These are phyloP conservation scores for Saprolegnia parasitica DNA, from an alignment of 352 stramenopile genomes.

Conservation along the genomic window DNA sequence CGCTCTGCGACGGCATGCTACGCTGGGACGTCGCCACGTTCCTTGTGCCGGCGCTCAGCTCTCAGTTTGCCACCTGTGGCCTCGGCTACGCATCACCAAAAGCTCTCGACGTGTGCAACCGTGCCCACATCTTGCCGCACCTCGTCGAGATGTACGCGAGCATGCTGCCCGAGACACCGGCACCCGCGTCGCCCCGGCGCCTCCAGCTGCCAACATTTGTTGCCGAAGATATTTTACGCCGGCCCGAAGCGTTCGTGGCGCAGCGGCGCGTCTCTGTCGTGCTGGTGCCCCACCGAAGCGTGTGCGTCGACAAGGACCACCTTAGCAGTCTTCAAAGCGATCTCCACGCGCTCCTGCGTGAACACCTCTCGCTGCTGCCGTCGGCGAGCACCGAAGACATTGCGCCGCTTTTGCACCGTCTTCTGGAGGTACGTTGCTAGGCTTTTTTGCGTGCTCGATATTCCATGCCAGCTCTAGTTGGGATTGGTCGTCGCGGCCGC, in stretches of 20 bases:
- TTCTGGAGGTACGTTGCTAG: slow-evolving; percentile 10
- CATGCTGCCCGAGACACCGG: background rate
- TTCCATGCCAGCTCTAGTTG: background rate
- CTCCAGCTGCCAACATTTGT: background rate
- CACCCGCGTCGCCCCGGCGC: background rate
- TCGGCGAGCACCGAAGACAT: background rate
- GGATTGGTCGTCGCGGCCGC: slow-evolving; percentile 3
- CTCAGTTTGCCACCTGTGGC: slow-evolving; percentile 7
- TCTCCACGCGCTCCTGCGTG: background rate
- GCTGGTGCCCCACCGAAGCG: background rate
- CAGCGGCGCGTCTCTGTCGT: background rate
- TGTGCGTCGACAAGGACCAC: slow-evolving; percentile 4
- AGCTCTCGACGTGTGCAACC: background rate
- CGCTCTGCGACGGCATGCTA: background rate
- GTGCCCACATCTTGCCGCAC: too few relatives aligned
- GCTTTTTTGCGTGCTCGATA: background rate
- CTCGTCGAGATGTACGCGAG: background rate
- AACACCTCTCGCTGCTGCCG: background rate
- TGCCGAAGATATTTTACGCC: background rate
- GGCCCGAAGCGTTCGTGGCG: background rate
- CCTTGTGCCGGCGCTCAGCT: slow-evolving; percentile 2
- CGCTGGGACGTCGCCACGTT: slow-evolving; percentile 6
- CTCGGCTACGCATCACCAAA: background rate
- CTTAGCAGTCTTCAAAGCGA: background rate
- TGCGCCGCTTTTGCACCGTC: background rate